These are phyloP conservation scores for Marchantia paleacea DNA, from an alignment of 225 moss, liverwort and hornwort species.

Conservation along the genomic window DNA sequence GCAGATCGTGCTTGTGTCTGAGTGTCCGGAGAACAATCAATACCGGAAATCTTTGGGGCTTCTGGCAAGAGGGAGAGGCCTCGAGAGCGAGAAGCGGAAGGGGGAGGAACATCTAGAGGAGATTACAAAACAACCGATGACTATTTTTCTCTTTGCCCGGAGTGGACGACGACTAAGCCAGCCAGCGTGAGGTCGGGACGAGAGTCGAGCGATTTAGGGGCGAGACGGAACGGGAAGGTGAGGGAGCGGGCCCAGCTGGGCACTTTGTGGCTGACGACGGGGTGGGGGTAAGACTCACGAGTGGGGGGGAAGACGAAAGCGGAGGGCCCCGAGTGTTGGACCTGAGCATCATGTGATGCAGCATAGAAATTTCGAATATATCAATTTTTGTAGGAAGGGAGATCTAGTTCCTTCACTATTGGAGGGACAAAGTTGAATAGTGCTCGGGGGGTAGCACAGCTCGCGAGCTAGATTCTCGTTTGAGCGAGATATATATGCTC, in stretches of 20 bases:
- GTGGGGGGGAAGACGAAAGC: no score
- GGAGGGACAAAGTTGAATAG: neutral
- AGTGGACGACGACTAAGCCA: neutral
- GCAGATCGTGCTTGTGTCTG: neutral
- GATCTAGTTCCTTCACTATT: neutral
- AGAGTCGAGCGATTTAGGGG: neutral
- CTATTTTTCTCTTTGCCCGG: neutral
- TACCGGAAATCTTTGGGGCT: neutral
- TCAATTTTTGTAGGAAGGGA: neutral
- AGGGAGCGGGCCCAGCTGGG: neutral
- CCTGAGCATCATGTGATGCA: conserved; percentile 3
- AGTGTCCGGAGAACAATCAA: neutral
- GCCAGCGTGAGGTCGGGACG: neutral
- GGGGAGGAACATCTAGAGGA: neutral
- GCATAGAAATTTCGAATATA: neutral
- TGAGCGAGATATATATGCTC: neutral
- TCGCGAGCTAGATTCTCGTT: neutral
- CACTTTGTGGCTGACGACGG: neutral
- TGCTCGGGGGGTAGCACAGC: neutral
- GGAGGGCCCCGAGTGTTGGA: no score
- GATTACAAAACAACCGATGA: neutral
- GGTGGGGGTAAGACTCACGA: neutral
- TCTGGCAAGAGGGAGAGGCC: no score
- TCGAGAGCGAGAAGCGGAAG: no score
- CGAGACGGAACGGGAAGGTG: neutral